These are phyloP conservation scores for Coccomyxa sp. DNA, from an alignment of 139 green algal genomes.

Conservation along the genomic window DNA sequence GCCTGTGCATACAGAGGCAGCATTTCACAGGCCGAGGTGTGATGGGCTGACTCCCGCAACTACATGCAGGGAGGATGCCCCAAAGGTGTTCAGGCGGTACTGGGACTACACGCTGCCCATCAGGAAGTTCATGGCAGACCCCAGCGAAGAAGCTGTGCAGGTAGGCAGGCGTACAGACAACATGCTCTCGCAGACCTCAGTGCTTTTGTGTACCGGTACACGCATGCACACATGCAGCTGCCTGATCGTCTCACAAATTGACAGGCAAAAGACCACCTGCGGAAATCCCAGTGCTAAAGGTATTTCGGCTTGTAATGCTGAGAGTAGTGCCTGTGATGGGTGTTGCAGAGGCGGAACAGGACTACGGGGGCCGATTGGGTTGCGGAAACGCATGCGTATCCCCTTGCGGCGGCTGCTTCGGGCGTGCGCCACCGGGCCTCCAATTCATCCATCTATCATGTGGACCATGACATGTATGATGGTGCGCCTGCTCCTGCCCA, in stretches of 20 bases:
- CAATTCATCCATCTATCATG: neutral
- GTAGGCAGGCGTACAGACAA: neutral
- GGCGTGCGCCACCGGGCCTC: conserved; percentile 6
- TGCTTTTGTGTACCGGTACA: neutral
- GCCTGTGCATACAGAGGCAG: too few relatives aligned
- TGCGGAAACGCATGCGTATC: conserved; percentile 8
- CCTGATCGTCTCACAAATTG: neutral
- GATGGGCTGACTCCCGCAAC: too few relatives aligned
- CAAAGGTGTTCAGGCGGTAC: neutral
- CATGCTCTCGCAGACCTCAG: neutral
- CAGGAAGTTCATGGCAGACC: neutral
- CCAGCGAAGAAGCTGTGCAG: neutral
- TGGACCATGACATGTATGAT: neutral
- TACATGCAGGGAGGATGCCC: neutral
- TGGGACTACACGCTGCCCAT: conserved; percentile 12
- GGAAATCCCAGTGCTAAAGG: neutral
- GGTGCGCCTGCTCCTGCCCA: neutral
- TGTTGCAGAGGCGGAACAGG: neutral
- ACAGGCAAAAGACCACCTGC: neutral
- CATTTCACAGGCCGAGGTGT: too few relatives aligned
- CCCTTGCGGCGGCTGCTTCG: conserved; percentile 4
- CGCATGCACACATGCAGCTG: neutral
- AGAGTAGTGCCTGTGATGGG: neutral
- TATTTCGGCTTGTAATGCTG: neutral
- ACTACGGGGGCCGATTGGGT: conserved; percentile 3